Percentiles rank a stretch among this genome's conserved stretches.
Conservation (phyloP, 1,139 yeast species). For the Saccharomyces uvarum region DNA sequence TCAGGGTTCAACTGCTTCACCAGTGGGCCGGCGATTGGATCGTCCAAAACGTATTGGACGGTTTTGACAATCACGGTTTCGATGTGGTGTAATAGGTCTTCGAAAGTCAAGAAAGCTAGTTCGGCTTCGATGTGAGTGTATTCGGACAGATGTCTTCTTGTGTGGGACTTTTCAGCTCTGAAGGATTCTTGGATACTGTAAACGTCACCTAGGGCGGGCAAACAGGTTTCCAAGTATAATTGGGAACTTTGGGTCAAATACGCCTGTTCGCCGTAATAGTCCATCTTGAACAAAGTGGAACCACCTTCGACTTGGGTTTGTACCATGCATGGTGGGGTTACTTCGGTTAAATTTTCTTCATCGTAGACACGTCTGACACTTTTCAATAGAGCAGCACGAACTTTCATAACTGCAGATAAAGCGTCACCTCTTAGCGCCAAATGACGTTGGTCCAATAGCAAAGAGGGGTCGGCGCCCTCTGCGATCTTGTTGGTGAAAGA, state of each 20-base stretch:
- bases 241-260: conserved; percentile 95
- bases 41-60: conserved; percentile 71
- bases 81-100: conserved; percentile 76
- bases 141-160: conserved; percentile 95
- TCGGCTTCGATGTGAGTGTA: conserved; percentile 96
- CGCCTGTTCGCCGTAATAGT: conserved; percentile 96
- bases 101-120: conserved; percentile 77
- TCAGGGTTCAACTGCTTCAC: conserved; percentile 87
- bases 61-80: conserved; percentile 68
- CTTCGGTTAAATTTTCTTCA: conserved; percentile 77
- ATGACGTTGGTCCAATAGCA: conserved; percentile 91
- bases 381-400: conserved; percentile 70
- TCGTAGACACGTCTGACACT: conserved; percentile 69
- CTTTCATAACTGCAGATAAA: conserved; percentile 89
- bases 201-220: conserved; percentile 94
- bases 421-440: conserved; percentile 92
- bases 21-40: conserved; percentile 86
- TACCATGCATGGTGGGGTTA: conserved; percentile 99
- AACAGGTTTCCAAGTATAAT: conserved; percentile 90
- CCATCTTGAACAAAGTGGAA: conserved; percentile 84
- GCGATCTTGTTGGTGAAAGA: conserved; percentile 90
- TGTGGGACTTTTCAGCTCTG: conserved; percentile 98
- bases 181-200: conserved; percentile 96
- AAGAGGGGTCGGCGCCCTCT: conserved; percentile 89
- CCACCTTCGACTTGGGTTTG: conserved; percentile 99